Evolutionary conservation across 805 yeast genomes (phyloP).

Genomic region (Peterozyma xylosa): DNA sequence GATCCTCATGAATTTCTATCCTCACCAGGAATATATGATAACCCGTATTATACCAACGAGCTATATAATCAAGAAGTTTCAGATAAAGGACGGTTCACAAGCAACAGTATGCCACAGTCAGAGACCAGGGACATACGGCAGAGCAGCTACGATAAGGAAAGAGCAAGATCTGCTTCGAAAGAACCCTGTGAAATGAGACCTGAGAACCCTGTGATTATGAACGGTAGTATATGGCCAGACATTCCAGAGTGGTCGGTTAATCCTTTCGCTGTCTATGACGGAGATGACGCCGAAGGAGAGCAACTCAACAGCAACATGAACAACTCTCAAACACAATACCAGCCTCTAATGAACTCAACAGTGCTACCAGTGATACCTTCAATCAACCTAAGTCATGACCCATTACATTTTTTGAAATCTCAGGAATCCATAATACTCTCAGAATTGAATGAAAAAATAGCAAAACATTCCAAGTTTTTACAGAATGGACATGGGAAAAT

Average conservation of each 20-base stretch:
- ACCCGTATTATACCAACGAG: not conserved
- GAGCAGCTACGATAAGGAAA: too few species aligned
- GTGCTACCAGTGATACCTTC: slow-evolving; percentile 5
- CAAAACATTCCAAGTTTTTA: slow-evolving; percentile 21
- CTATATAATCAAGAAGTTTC: too few species aligned
- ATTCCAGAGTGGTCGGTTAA: slow-evolving; percentile 5
- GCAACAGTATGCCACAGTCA: too few species aligned
- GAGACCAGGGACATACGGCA: too few species aligned
- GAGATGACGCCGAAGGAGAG: not conserved
- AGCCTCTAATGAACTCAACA: not conserved
- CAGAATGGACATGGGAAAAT: slow-evolving; percentile 27
- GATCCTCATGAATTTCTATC: not conserved
- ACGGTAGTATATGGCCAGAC: slow-evolving; percentile 2
- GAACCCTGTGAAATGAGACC: too few species aligned
- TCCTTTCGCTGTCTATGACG: slow-evolving; percentile 2
- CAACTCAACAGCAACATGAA: slow-evolving; percentile 10
- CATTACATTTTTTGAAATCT: slow-evolving; percentile 24
- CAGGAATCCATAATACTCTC: slow-evolving; percentile 18
- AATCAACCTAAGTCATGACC: slow-evolving; percentile 15
- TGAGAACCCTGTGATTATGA: too few species aligned
- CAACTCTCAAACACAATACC: slow-evolving; percentile 9
- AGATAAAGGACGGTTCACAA: too few species aligned
- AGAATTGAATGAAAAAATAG: slow-evolving; percentile 17
- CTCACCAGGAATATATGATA: not conserved
- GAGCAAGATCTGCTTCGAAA: too few species aligned